Conservation (phyloP, 1,284 basidiomycete species). For the Stereum hirsutum region DNA sequence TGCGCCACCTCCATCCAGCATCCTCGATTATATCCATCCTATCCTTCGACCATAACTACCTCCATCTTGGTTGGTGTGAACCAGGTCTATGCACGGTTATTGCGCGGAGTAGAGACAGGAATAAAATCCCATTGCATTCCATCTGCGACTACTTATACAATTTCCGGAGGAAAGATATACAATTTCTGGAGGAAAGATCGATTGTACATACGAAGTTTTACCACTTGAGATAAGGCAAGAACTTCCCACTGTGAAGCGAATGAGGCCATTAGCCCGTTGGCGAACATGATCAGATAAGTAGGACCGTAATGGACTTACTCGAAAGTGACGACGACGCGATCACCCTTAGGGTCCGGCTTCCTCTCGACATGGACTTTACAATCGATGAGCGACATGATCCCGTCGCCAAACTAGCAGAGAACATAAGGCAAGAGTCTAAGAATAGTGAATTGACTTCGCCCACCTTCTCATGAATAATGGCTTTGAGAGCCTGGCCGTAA, state of each 20-base stretch:
- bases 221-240: conserved; percentile 65
- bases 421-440: neutral
- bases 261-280: conserved; percentile 1
- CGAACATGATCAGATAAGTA: neutral
- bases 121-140: neutral
- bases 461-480: conserved; percentile 83
- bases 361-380: conserved; percentile 67
- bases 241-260: conserved; percentile 49
- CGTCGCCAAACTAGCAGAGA: conserved; percentile 67
- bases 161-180: too few relatives aligned
- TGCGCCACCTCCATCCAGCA: too few relatives aligned
- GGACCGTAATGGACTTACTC: conserved; percentile 44
- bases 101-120: too few relatives aligned
- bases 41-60: too few relatives aligned
- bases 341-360: conserved; percentile 76
- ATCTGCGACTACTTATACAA: neutral
- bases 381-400: conserved; percentile 89
- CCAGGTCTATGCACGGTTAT: too few relatives aligned
- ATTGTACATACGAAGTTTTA: conserved; percentile 21
- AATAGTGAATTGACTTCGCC: conserved; percentile 3
- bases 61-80: too few relatives aligned
- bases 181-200: too few relatives aligned
- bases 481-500: conserved; percentile 77
- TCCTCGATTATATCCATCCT: too few relatives aligned
- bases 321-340: conserved; percentile 75